These are phyloP conservation scores for Vigna mungo DNA, from an alignment of 306 rosid genomes.

Conservation along the genomic window DNA sequence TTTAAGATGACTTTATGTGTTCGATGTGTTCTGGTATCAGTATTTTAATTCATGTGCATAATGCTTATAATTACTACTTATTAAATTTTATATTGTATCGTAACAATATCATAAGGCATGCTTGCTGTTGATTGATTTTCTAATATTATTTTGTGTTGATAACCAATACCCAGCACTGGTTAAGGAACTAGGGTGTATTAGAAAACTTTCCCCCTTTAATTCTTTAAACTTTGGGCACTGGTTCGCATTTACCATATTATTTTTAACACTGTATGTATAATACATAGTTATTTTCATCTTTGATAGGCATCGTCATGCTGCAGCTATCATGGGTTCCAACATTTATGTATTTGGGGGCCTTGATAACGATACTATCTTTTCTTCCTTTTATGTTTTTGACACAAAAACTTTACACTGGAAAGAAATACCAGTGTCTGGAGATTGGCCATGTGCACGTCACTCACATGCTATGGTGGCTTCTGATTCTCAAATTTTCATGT, in stretches of 20 bases:
- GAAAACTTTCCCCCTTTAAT: too few relatives aligned
- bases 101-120: constrained; percentile 14
- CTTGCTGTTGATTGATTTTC: constrained; percentile 28
- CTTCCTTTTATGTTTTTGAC: constrained; percentile 75
- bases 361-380: constrained; percentile 64
- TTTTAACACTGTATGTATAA: constrained; percentile 29
- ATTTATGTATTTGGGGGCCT: constrained; percentile 96
- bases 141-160: constrained; percentile 4
- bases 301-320: constrained; percentile 93
- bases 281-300: constrained; percentile 34
- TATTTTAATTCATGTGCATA: constrained; percentile 23
- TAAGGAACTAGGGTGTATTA: too few relatives aligned
- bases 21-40: constrained; percentile 16
- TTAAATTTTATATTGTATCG: constrained; percentile 6
- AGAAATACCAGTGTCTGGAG: constrained; percentile 67
- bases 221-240: too few relatives aligned
- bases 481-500: constrained; percentile 69
- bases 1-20: background rate
- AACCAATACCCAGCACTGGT: too few relatives aligned
- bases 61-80: constrained; percentile 12
- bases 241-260: background rate
- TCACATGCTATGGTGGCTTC: constrained; percentile 90
- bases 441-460: constrained; percentile 81
- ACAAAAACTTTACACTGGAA: constrained; percentile 68
- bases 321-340: constrained; percentile 69